Base-by-base conservation (phyloP, 306 rosid species). In the Casuarina equisetifolia region DNA sequence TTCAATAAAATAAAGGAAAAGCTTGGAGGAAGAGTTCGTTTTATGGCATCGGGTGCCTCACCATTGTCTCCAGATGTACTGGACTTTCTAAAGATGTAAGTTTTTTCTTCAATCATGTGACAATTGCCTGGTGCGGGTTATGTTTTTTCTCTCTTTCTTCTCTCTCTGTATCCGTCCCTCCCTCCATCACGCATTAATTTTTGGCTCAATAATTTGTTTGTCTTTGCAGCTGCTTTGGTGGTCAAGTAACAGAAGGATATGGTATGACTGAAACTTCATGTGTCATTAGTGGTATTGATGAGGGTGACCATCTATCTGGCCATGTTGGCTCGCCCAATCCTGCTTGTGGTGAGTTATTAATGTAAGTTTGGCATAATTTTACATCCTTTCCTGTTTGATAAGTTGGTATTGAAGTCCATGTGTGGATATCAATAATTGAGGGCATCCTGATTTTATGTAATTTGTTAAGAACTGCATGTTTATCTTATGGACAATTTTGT, bases 201-300 rank as follows among this genome's bases (percentile, higher is more conserved):
- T 49, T 52, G 66, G 76, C 81, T 81, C 43, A 83, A 67, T 80
- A 61, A 49, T 68, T 38, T 50, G 57, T 79, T 83, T n/a, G 74
- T 46, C 76, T 82, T 75, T 48, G 43, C 91, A 96, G 98, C 82
- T 92, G 98, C 91, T 90, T 96, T 86, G 94, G 99, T 66, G 84
- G 96, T 77, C 85, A 81, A 78, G 86, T 96, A 70, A 25, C 80
- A 58, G 98, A 96, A 87, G 99, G 99, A 73, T 96, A 96, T 85
- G 99, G 99, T 83, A 96, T 96, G 99, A 96, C 99, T 0, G 99
- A 96, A 84, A 96, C 85, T 69, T 85, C 98, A 73, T 92, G 99
- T 85, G 85, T 91, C 64, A 90, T 96, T 79, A 91, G 92, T 74
- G 69, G 78, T 75, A 90, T 92, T 82, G 91, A 96, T 58, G 85